Evolutionary conservation across 164 flowering plant genomes (phyloP), one percentile per base, ranked within the genome.

Genomic region (Vitis rotundifolia): DNA sequence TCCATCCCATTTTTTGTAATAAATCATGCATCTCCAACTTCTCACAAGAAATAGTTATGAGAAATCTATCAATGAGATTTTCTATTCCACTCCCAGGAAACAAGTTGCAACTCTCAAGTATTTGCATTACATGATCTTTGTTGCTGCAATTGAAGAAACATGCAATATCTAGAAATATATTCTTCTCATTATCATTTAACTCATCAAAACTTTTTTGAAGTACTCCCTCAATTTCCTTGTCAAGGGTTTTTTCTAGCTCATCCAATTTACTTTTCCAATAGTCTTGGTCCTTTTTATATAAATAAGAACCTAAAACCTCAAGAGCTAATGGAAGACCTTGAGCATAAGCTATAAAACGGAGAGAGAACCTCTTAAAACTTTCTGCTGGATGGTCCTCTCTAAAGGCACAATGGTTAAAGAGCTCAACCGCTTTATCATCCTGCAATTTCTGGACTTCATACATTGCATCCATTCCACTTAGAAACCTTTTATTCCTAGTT

Each of bases 301-400:
- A 49, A 44, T 3, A 44, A 2, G 71, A 70, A 19, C 71, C 78
- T 12, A 61, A 13, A 6, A 67, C 59, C 26, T 51, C 31, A 1
- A 75, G 63, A 60, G 67, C 67, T 18, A 66, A 11, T 14, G 78
- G 78, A 55, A 52, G 58, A 3, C 67, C 57, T 5, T 16, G 19
- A 48, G 67, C 61, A 62, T 52, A 49, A 1, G 18, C 15, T 4
- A 55, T 37, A 2, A 49, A 62, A 5, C 11, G 22, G 12, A 3
- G 13, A 0, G 74, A 54, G 4, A 60, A 61, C 10, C 26, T 28
- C 0, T 3, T 0, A 12, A 5, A 61, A 16, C 12, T 61, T 4
- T 18, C 50, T 10, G 58, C 1, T 1, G 78, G 67, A 37, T 29
- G 9, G 2, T 52, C 5, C n/a, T 26, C 1, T 14, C 31, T 8